Evolutionary conservation across 768 basidiomycete species (phyloP).

Genomic region (Macrolepiota albuminosa): DNA sequence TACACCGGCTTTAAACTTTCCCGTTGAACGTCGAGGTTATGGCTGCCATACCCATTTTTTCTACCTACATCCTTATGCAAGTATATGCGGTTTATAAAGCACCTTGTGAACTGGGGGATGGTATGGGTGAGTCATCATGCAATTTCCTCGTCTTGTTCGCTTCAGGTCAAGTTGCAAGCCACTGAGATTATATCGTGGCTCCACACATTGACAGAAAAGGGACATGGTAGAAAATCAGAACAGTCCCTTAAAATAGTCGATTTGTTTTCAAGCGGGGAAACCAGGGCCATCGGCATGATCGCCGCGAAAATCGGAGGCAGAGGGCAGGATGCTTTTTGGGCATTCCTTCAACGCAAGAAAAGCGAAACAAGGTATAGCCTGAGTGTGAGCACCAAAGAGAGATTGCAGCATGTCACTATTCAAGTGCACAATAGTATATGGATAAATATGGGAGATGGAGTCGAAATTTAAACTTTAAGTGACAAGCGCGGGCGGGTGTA

Average conservation of each 20-base stretch:
- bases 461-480: background rate
- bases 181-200: background rate
- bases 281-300: background rate
- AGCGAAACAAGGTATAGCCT: background rate
- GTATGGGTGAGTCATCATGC: background rate
- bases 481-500: background rate
- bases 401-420: background rate
- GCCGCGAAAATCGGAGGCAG: background rate
- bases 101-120: background rate
- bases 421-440: background rate
- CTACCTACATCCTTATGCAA: background rate
- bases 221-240: background rate
- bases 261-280: background rate
- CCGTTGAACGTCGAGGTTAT: background rate
- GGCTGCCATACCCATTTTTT: slow-evolving; percentile 8
- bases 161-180: background rate
- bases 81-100: background rate
- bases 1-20: background rate
- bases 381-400: background rate
- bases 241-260: background rate
- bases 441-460: background rate
- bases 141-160: background rate
- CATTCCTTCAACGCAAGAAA: background rate
- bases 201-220: background rate
- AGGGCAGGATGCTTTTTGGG: background rate